These are phyloP conservation scores for Mortierella sp. DNA, from an alignment of 371 early-diverging fungal genomes.

Conservation along the genomic window DNA sequence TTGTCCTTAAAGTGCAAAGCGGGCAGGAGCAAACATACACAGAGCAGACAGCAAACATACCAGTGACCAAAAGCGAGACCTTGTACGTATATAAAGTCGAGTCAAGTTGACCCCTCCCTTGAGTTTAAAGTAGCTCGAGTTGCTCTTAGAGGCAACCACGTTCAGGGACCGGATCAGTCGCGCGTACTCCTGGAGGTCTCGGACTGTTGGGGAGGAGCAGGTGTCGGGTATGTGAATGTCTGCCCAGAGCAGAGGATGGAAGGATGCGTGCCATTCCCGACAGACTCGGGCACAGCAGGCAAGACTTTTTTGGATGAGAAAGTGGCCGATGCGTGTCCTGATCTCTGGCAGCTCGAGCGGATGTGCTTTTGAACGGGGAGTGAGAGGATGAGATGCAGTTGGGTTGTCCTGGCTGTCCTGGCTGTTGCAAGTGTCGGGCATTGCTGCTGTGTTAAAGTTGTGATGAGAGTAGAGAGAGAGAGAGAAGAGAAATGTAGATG, in stretches of 20 bases:
- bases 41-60: neutral
- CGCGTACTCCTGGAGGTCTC: neutral
- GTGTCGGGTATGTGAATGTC: neutral
- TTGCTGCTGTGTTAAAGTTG: neutral
- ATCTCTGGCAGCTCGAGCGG: neutral
- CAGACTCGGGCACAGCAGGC: constrained; percentile 5
- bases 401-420: neutral
- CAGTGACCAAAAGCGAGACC: neutral
- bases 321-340: constrained; percentile 7
- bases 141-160: neutral
- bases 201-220: neutral
- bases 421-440: neutral
- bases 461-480: neutral
- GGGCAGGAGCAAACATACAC: neutral
- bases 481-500: neutral
- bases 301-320: neutral
- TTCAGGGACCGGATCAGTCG: neutral
- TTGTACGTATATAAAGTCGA: neutral
- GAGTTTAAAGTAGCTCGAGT: neutral
- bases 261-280: neutral
- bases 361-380: neutral
- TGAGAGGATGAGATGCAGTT: neutral
- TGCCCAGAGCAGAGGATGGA: constrained; percentile 5
- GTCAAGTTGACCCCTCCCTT: neutral
- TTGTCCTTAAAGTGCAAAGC: neutral